Base-by-base conservation (phyloP, 2,329 filamentous ascomycete species). In the Cadophora sp. region DNA sequence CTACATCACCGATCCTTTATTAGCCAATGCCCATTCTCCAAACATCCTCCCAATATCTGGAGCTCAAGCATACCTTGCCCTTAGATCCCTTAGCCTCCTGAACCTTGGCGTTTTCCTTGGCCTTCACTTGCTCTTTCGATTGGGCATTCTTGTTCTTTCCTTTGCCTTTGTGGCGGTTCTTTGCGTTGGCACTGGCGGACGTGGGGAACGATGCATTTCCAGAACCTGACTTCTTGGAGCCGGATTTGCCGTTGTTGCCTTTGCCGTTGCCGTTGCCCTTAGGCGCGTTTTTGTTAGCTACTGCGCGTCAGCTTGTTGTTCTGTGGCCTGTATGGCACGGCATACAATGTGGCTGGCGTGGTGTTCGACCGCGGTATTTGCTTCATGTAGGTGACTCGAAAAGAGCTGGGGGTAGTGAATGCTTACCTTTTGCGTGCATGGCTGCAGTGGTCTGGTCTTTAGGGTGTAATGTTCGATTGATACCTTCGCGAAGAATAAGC, bases 151-250 rank as follows among this genome's bases (percentile, higher is more conserved):
- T 1, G n/a, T 39, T 61, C 45, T 39, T 39, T n/a, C 24, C 45
- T 47, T 51, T 61, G 18, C 59, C 59, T 22, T 61, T 61, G 59
- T 61, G 59, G 27, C 59, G 43, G n/a, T 20, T n/a, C n/a, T 61
- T 61, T 2, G 59, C 59, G 18, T 61, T 61, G 30, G 27, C 14
- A 18, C 27, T 22, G n/a, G 59, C 59, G 24, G 59, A 50, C 4
- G 45, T 61, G 8, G 59, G 59, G 30, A 61, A 61, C 5, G 27
- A 22, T 13, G 59, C 20, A 13, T 27, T 59, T 16, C 27, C 45
- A 30, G 43, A 50, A 20, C 41, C 30, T 36, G 56, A 45, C n/a
- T 51, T 50, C 59, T 39, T 61, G 16, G 27, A 39, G 22, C 13
- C 33, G n/a, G 18, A 16, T n/a, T 22, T 39, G n/a, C 16, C 30